Evolutionary conservation across 202 grass and related monocot species (phyloP), one percentile per base, ranked within the genome.

Genomic region (Zoysia matrella): DNA sequence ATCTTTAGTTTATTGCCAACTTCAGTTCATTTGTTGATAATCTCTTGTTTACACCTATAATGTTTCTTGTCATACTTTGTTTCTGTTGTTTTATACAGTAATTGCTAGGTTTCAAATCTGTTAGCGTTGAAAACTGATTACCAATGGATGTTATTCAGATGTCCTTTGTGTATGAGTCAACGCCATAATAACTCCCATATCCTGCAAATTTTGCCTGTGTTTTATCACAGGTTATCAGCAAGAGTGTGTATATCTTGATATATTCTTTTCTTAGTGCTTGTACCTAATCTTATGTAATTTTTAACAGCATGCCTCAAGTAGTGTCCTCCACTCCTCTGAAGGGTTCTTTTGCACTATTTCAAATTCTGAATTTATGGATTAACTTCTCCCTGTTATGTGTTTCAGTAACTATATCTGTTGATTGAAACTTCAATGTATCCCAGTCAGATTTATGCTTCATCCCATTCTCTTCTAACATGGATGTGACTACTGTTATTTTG

Each of bases 91-190:
- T 36, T 36, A 36, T 36, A 36, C 30, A 36, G 30, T 53, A 9
- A 48, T 61, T 6, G 40, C 51, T 11, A 40, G 8, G 3, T 6
- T 45, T 49, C 49, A 36, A 54, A 2, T 46, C 10, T 3, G 2
- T 15, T 67, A 8, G 66, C 66, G 44, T 68, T 68, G 66, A 46
- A 68, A 47, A 68, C 63, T 66, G 63, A 66, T 66, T 66, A 66
- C 63, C 63, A 66, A 14, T 44, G 63, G 63, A 43, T 44, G 15
- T 47, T 15, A 51, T 41, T 67, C 0, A 18, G 14, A 60, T 89
- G 13, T 14, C 52, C 67, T 77, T 67, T 47, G 77, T 61, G 82
- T 85, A 89, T 89, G 83, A 89, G 52, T 86, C 67, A 78, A 86
- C 53, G 60, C 78, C 18, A 81, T 68, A 86, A 12, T 63, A 42